Base-by-base conservation (phyloP, 2,329 filamentous ascomycete genomes). In the Aspergillus sp. region DNA sequence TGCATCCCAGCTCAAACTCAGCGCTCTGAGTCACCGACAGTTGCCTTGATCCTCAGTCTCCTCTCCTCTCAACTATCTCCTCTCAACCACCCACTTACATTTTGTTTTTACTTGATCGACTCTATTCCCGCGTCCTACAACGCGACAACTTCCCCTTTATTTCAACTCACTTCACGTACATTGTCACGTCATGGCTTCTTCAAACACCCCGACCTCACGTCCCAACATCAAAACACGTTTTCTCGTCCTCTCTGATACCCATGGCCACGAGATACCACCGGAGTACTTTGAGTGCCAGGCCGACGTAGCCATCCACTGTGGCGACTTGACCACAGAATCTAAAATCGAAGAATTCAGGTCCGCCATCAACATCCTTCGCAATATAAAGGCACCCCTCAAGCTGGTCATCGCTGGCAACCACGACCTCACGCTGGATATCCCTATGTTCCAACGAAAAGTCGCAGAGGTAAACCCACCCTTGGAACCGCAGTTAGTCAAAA, bases 351-450 rank as follows among this genome's bases (percentile, higher is more conserved):
- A 83, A 58, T 78, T 77, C 42, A 65, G 62, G 11, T 63, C 64
- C 0, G 74, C 80, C 0, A 70, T 85, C 9, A 57, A 70, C n/a
- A 66, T 79, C 38, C 69, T 85, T 4, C 65, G 73, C 4, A 51
- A 56, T 1, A 65, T 83, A n/a, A 61, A 74, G 5, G 80, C 82
- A 1, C 78, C 80, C 0, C 70, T 85, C 6, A 85, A 84, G 60
- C 71, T 85, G 3, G 75, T 79, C 43, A 84, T 85, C 57, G 76
- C 82, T 2, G 82, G 83, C 2, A 85, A 84, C 57, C 82, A 85
- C 62, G 82, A 85, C 62, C 74, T 77, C 47, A 78, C 72, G 4
- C 58, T 77, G 41, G 76, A 82, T 55, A 63, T 62, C 2, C 61
- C 63, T 0, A 64, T 64, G 0, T 83, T 80, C 48, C 57, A 71